Evolutionary conservation across 2,329 filamentous ascomycete species (phyloP), one percentile per base, ranked within the genome.

Genomic region (Xylaria digitata): DNA sequence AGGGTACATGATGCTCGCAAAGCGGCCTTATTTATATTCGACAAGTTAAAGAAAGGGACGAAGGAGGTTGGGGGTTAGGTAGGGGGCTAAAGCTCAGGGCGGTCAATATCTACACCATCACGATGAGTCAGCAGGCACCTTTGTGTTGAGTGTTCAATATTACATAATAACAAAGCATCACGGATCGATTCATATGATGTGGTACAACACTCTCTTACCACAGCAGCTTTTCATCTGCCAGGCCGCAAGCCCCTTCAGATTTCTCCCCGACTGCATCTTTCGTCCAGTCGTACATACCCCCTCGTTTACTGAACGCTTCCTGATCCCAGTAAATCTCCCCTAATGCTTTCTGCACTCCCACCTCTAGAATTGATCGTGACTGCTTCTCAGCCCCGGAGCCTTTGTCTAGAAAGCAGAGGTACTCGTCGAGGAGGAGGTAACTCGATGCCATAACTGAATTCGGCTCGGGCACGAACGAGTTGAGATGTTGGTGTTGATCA

Each of bases 401-500:
- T 63, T 81, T 81, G 67, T 85, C 82, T 26, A 86, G 72, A 70
- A 86, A 86, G 48, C 84, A 76, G 73, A 86, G 73, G 63, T 80
- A 82, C 76, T 86, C 85, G 65, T 87, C 85, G 26, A 86, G 66
- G 40, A 87, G 78, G 17, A 87, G 77, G 72, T 86, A 86, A 58
- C 79, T 83, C 40, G 77, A 81, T 1, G 79, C 81, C 84, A 87
- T 87, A 23, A 84, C 63, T 1, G 78, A 71, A 63, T 87, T 87
- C 3, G 78, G 73, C 73, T 87, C 85, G 0, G 83, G 80, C 2
- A 85, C 80, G 53, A 84, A 82, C 43, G 78, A 80, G 15, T 72
- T 57, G 49, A 83, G 74, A 45, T 81, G 75, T 26, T 72, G 61
- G 62, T 86, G 83, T 55, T 78, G 75, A 3, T 78, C 67, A 67